Evolutionary conservation across 768 basidiomycete genomes (phyloP).

Genomic region (Amanita fuliginea): DNA sequence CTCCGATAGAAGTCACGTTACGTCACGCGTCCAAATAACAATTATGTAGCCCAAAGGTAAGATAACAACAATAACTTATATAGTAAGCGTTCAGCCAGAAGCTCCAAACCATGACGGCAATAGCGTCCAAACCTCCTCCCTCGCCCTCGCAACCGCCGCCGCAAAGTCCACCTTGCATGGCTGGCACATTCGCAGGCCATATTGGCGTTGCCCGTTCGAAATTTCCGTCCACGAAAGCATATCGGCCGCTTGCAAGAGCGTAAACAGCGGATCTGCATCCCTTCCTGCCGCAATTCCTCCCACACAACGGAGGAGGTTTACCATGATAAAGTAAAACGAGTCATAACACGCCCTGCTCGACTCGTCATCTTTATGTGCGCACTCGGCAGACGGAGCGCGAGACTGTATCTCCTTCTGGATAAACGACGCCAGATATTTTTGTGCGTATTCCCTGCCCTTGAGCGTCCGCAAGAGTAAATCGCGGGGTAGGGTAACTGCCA

Average conservation of each 20-base stretch:
- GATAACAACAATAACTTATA: too few relatives aligned
- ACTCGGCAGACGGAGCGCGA: conserved; percentile 36
- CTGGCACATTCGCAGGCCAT: conserved; percentile 24
- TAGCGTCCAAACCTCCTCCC: conserved; percentile 50
- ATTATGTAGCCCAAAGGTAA: too few relatives aligned
- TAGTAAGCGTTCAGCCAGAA: not conserved
- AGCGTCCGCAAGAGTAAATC: conserved; percentile 32
- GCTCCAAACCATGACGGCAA: conserved; percentile 61
- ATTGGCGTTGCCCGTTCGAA: conserved; percentile 41
- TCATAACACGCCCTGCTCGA: conserved; percentile 40
- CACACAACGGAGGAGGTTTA: conserved; percentile 60
- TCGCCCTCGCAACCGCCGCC: conserved; percentile 31
- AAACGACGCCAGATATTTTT: conserved; percentile 52
- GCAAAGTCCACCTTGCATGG: conserved; percentile 34
- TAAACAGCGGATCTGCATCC: conserved; percentile 65
- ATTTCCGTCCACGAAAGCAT: conserved; percentile 68
- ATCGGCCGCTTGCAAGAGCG: conserved; percentile 54
- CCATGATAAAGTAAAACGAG: conserved; percentile 67
- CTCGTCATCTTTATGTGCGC: conserved; percentile 27
- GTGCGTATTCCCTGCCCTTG: conserved; percentile 53
- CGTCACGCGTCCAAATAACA: too few relatives aligned
- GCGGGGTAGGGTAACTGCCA: conserved; percentile 19
- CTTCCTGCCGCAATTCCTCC: conserved; percentile 63
- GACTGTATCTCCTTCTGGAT: conserved; percentile 42
- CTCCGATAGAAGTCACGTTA: too few relatives aligned